Base-by-base conservation (phyloP, 495 filamentous ascomycete species). In the Penicillium ucsense region DNA sequence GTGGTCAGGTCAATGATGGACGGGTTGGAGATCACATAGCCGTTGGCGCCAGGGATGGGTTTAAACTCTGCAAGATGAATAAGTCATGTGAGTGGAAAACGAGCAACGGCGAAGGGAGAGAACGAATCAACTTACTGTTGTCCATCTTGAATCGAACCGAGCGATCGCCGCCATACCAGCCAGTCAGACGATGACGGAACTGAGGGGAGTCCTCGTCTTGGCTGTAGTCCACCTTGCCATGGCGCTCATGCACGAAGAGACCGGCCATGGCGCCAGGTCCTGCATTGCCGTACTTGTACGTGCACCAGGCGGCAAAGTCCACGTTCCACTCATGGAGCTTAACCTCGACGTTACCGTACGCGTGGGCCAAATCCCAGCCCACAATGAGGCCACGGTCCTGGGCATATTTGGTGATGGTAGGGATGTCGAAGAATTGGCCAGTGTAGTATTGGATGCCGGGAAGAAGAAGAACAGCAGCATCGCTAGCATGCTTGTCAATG, bases 361-460 rank as follows among this genome's bases (percentile, higher is more conserved):
- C 92, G 68, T 98, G 92, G 1, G 92, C 92, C 36, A 96, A 76
- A 65, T 98, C 92, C 89, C 89, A 98, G 46, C 90, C 86, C 9
- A 95, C 80, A 10, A 82, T 70, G 45, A 98, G 85, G 30, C 78
- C 80, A 39, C 80, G 76, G n/a, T 74, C 67, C 50, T 86, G 85
- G 3, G 89, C 90, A 50, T 86, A 77, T 30, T 75, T 69, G 8
- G 91, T 97, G 63, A 98, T 97, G 39, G 70, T 74, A n/a, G 74
- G 73, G 41, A 98, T 89, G 62, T 97, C 88, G 43, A 98, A 80
- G 42, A 82, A 73, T 59, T 96, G 90, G 46, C 92, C 92, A 0
- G 87, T 94, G 66, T 95, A 97, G 73, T 88, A 98, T 62, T 98
- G 92, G 50, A 98, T 83, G 3, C 91, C 92, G 0, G 91, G 88